phyloP scores from a whole-genome alignment of 257 asterid genomes.

The Nicotiana benthamiana region DNA sequence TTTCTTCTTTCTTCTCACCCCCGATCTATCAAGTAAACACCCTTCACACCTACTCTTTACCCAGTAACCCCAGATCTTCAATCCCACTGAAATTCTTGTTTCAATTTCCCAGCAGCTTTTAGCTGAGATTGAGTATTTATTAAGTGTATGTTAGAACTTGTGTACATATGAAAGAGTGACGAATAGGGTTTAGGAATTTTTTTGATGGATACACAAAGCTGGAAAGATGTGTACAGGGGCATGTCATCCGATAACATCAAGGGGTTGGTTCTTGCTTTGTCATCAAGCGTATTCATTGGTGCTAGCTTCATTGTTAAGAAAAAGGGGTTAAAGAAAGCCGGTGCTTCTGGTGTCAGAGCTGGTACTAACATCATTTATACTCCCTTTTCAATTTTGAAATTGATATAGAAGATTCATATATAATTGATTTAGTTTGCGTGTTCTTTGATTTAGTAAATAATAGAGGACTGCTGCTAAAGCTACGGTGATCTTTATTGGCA shows the following conservation, averaged over 20 bases:
- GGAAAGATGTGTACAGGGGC: conserved; percentile 46
- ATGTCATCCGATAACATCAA: conserved; percentile 71
- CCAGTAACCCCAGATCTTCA: neutral
- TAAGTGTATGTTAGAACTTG: neutral
- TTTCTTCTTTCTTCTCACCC: too few relatives aligned
- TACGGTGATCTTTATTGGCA: neutral
- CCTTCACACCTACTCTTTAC: neutral
- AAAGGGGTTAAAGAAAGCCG: conserved; percentile 81
- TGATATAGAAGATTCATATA: too few relatives aligned
- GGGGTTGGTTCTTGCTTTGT: conserved; percentile 67
- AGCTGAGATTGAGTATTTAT: neutral
- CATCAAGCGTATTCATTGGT: conserved; percentile 74
- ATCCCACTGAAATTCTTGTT: too few relatives aligned
- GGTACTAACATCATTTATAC: conserved; percentile 24
- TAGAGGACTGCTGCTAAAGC: neutral
- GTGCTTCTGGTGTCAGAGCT: conserved; percentile 74
- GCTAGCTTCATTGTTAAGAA: conserved; percentile 89
- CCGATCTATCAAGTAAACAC: neutral
- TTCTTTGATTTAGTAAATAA: too few relatives aligned
- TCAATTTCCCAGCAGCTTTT: neutral
- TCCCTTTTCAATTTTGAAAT: neutral
- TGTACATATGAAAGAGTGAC: neutral
- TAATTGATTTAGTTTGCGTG: neutral
- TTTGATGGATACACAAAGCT: conserved; percentile 4
- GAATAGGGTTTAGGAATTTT: neutral